A percentile compares a stretch with the other conserved stretches of the same genome.
Evolutionary conservation across 345 rosid species (phyloP).

Genomic region (Dipteronia sinensis): DNA sequence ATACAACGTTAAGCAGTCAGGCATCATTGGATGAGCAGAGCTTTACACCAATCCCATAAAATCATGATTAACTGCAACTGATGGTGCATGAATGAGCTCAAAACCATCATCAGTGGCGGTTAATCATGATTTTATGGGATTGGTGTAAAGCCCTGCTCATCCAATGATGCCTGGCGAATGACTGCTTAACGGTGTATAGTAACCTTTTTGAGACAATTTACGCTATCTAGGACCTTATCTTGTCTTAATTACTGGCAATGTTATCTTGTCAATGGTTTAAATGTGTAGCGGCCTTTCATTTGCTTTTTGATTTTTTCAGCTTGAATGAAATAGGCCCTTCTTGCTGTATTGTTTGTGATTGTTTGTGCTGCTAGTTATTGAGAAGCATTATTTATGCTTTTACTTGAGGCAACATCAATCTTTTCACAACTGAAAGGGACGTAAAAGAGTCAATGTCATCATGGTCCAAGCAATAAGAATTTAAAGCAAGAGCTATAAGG

Average conservation of each 20-base stretch:
- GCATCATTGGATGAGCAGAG: background rate
- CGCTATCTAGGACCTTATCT: background rate
- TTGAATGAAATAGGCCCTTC: background rate
- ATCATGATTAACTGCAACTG: conserved; percentile 1
- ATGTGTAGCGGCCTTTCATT: background rate
- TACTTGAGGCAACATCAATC: background rate
- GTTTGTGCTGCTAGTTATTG: background rate
- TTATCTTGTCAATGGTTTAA: background rate
- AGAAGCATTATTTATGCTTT: background rate
- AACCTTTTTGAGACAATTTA: background rate
- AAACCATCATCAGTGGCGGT: background rate
- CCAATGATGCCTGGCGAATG: background rate
- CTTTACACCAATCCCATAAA: background rate
- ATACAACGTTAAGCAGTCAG: background rate
- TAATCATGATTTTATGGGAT: conserved; percentile 10
- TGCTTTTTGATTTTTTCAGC: background rate
- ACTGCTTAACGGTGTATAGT: background rate
- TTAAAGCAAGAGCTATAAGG: background rate
- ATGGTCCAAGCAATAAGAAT: conserved; percentile 5
- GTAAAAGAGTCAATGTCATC: conserved; percentile 6
- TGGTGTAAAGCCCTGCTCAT: background rate
- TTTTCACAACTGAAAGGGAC: background rate
- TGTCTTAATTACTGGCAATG: background rate
- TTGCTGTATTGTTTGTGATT: background rate
- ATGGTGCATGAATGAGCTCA: conserved; percentile 8